Conservation (phyloP, 495 filamentous ascomycete species). For the Sabuloglossum arenarium region DNA sequence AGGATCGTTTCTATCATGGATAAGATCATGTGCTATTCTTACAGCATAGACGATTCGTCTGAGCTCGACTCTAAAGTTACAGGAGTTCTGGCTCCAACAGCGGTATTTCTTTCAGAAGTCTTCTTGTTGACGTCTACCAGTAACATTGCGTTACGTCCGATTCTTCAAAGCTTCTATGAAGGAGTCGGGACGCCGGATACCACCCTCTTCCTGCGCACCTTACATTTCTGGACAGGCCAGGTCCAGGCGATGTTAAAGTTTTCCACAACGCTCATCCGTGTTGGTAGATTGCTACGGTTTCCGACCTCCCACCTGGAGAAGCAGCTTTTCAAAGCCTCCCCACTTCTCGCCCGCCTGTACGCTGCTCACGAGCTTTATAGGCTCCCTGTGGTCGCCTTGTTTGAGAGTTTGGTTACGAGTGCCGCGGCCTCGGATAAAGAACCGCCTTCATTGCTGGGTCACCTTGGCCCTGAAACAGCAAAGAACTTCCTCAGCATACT, state of each 20-base stretch:
- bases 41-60: conserved; percentile 41
- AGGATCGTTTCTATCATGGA: conserved; percentile 46
- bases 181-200: conserved; percentile 42
- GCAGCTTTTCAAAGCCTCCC: conserved; percentile 57
- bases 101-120: conserved; percentile 51
- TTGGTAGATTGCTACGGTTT: conserved; percentile 40
- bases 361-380: conserved; percentile 47
- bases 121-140: conserved; percentile 49
- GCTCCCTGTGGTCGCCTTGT: conserved; percentile 38
- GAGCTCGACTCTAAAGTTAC: conserved; percentile 36
- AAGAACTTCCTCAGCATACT: conserved; percentile 66
- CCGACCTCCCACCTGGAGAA: conserved; percentile 45
- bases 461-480: conserved; percentile 61
- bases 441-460: conserved; percentile 74
- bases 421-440: conserved; percentile 41
- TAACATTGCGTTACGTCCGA: conserved; percentile 53
- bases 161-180: conserved; percentile 47
- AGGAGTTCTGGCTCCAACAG: conserved; percentile 42
- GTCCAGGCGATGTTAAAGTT: conserved; percentile 43
- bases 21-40: conserved; percentile 46
- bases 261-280: conserved; percentile 42
- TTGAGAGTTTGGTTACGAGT: conserved; percentile 53
- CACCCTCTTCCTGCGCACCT: conserved; percentile 37
- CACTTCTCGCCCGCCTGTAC: conserved; percentile 57
- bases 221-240: conserved; percentile 36